Evolutionary conservation across 129 eudicot genomes (phyloP), one percentile per base, ranked within the genome.

Genomic region (Flaveria bidentis): DNA sequence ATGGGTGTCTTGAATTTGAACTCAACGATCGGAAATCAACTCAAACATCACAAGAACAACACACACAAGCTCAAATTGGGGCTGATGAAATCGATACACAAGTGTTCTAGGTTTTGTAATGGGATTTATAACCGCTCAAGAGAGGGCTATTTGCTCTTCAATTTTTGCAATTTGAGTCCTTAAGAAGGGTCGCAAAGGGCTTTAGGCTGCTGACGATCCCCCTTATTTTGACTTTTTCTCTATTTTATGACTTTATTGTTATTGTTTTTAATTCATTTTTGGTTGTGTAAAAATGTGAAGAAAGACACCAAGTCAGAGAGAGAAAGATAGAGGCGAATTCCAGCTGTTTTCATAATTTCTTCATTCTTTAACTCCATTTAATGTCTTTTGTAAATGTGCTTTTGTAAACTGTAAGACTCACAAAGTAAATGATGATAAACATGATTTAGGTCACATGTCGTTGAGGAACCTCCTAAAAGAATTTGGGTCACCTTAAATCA

Each of bases 171-270:
- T 72, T 57, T 66, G 73, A 83, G 78, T 76, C 73, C 72, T 84
- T 81, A 78, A 76, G 62, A 84, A 82, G 70, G 83, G 86, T 78
- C 73, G 85, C 81, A 71, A 75, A 83, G 81, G 82, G 81, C 78
- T 26, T 76, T 47, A 72, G 68, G 47, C 71, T 53, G 75, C 69
- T 65, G 75, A 72, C 73, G 72, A 56, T 69, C 78, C 77, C 81
- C 84, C 78, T 73, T 69, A 77, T 74, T 84, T 82, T 84, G 91
- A 86, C 95, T 84, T 82, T 86, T 52, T 64, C 50, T 49, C 42
- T 66, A 52, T 73, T 65, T 49, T 41, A 72, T 61, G 75, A 63
- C 86, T 18, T 76, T 56, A 16, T 52, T 62, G 57, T 45, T 17
- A 73, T 26, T 55, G 69, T 46, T 18, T 77, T 41, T 52, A 53